Evolutionary conservation across 2,329 filamentous ascomycete species (phyloP).

Genomic region (Meredithiella fracta): DNA sequence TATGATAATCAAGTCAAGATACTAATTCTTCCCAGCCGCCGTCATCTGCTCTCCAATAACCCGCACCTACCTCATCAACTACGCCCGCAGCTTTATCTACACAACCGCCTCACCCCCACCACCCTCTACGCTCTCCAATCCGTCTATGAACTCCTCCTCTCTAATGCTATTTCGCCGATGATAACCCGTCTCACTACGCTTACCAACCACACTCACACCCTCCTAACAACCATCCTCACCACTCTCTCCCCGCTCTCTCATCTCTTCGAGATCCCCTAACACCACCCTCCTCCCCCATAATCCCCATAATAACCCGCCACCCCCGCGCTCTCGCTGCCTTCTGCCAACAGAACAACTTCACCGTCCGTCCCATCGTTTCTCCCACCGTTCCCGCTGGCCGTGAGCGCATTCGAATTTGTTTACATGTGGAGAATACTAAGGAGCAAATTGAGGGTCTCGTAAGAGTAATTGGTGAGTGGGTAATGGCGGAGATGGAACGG

Average conservation of each 20-base stretch:
- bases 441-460: constrained; percentile 39
- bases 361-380: constrained; percentile 49
- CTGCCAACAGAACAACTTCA: constrained; percentile 42
- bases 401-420: constrained; percentile 48
- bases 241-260: constrained; percentile 20
- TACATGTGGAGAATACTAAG: constrained; percentile 49
- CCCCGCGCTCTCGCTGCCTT: constrained; percentile 41
- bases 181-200: constrained; percentile 28
- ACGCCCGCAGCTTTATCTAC: constrained; percentile 59
- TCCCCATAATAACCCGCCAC: constrained; percentile 41
- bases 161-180: constrained; percentile 28
- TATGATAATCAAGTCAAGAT: not conserved
- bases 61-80: constrained; percentile 54
- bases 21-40: constrained; percentile 24
- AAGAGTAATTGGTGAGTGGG: constrained; percentile 32
- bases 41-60: constrained; percentile 45
- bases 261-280: constrained; percentile 5
- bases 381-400: constrained; percentile 49
- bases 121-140: constrained; percentile 41
- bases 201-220: constrained; percentile 28
- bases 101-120: constrained; percentile 53
- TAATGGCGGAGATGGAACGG: constrained; percentile 7
- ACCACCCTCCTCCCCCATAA: constrained; percentile 42
- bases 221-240: constrained; percentile 29
- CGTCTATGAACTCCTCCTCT: constrained; percentile 38